Evolutionary conservation across 2,329 filamentous ascomycete species (phyloP).

Genomic region (Fusarium zealandicum): DNA sequence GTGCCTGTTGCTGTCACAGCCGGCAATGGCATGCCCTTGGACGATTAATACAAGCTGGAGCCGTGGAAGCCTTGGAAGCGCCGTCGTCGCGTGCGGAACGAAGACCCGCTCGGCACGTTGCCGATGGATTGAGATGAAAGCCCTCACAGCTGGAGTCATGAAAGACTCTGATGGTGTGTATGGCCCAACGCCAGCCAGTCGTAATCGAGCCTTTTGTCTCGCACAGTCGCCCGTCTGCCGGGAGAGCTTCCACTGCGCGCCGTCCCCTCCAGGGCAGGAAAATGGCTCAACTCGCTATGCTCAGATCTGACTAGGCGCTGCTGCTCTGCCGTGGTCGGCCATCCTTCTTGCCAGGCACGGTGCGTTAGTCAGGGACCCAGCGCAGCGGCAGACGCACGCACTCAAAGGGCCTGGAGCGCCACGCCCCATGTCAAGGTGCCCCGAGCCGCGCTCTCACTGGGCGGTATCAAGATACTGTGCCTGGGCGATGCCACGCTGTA

Average conservation of each 20-base stretch:
- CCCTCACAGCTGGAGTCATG: conserved; percentile 7
- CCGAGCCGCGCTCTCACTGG: conserved; percentile 25
- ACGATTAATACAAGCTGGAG: neutral
- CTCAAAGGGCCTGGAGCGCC: conserved; percentile 30
- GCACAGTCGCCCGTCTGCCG: neutral
- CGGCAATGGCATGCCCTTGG: too few species aligned
- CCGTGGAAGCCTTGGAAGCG: conserved; percentile 1
- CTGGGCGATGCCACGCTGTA: conserved; percentile 28
- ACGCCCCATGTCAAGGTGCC: conserved; percentile 20
- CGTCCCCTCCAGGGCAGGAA: conserved; percentile 21
- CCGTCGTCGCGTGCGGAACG: conserved; percentile 2
- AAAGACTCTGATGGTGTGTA: conserved; percentile 13
- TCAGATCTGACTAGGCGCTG: conserved; percentile 19
- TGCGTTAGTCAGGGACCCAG: conserved; percentile 41
- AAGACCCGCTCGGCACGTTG: conserved; percentile 34
- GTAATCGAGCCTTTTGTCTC: neutral
- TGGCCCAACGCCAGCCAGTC: conserved; percentile 24
- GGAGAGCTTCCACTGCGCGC: conserved; percentile 1
- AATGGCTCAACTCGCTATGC: conserved; percentile 38
- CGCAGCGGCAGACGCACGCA: conserved; percentile 37
- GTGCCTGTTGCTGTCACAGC: neutral
- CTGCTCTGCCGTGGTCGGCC: conserved; percentile 9
- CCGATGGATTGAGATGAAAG: conserved; percentile 29
- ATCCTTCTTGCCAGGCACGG: conserved; percentile 33
- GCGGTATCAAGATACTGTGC: conserved; percentile 19